Percentiles rank a stretch among this genome's conserved stretches.
phyloP scores from a whole-genome alignment of 495 filamentous ascomycete genomes.

The Baudoinia panamericana region DNA sequence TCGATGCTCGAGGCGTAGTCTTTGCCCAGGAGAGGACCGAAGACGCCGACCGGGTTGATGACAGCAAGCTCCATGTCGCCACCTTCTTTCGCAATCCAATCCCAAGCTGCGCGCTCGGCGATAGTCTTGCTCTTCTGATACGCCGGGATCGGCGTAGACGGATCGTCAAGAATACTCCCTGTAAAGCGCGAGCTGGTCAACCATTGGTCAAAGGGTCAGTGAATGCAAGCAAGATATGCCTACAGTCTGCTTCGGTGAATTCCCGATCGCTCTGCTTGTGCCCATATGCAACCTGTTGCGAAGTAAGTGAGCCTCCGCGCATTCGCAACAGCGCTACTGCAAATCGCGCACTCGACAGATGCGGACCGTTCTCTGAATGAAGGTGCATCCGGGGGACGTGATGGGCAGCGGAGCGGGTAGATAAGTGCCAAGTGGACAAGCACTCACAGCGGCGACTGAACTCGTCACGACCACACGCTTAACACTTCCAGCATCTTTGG shows the following conservation, averaged over 20 bases:
- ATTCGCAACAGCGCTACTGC: too few relatives aligned
- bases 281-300: slow-evolving; percentile 8
- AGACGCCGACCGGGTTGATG: slow-evolving; percentile 15
- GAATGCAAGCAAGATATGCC: not conserved
- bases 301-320: too few relatives aligned
- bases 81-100: slow-evolving; percentile 13
- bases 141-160: slow-evolving; percentile 1
- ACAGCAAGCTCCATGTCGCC: slow-evolving; percentile 14
- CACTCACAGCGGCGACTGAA: slow-evolving; percentile 12
- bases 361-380: too few relatives aligned
- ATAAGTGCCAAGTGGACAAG: too few relatives aligned
- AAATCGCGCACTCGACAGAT: too few relatives aligned
- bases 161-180: too few relatives aligned
- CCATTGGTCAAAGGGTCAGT: too few relatives aligned
- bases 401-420: too few relatives aligned
- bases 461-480: slow-evolving; percentile 16
- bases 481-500: slow-evolving; percentile 17
- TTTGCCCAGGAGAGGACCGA: slow-evolving; percentile 14
- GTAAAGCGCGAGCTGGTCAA: too few relatives aligned
- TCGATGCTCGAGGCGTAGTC: slow-evolving; percentile 10
- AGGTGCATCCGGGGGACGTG: too few relatives aligned
- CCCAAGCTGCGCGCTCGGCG: slow-evolving; percentile 19
- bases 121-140: slow-evolving; percentile 20
- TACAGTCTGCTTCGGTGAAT: slow-evolving; percentile 20
- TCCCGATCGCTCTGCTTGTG: not conserved